Conservation (phyloP, 2,329 filamentous ascomycete species). For the Paraphaeosphaeria sporulosa region DNA sequence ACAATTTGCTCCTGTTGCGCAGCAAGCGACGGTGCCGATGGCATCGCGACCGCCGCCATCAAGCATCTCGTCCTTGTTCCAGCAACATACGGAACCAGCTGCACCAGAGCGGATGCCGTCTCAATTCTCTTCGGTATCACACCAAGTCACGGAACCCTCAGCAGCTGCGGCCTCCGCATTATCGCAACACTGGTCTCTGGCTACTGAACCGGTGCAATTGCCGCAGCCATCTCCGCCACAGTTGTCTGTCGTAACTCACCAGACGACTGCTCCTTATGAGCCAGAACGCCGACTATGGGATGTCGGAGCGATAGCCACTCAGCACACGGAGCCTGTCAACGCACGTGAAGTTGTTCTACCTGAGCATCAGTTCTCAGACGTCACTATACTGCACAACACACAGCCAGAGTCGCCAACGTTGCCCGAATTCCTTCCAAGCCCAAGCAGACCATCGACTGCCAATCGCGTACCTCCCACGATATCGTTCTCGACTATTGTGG, state of each 20-base stretch:
- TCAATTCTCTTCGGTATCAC: conserved; percentile 31
- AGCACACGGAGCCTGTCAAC: conserved; percentile 41
- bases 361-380: conserved; percentile 33
- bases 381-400: conserved; percentile 39
- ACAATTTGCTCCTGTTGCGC: conserved; percentile 29
- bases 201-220: conserved; percentile 27
- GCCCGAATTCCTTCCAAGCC: conserved; percentile 40
- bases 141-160: conserved; percentile 32
- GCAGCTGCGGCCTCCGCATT: conserved; percentile 13
- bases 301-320: conserved; percentile 32
- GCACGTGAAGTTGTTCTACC: conserved; percentile 15
- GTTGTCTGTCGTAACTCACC: conserved; percentile 16
- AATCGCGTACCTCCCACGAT: conserved; percentile 29
- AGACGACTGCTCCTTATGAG: conserved; percentile 27
- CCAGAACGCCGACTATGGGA: conserved; percentile 21
- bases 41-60: conserved; percentile 6
- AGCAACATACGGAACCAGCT: conserved; percentile 35
- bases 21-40: conserved; percentile 35
- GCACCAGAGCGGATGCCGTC: conserved; percentile 20
- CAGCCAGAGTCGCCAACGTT: conserved; percentile 46
- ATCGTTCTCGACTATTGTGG: conserved; percentile 35
- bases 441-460: conserved; percentile 43
- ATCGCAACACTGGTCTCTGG: conserved; percentile 14
- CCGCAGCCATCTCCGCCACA: conserved; percentile 15
- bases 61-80: conserved; percentile 7